Conservation (phyloP, 768 basidiomycete species). For the Rhizopogon salebrosus region DNA sequence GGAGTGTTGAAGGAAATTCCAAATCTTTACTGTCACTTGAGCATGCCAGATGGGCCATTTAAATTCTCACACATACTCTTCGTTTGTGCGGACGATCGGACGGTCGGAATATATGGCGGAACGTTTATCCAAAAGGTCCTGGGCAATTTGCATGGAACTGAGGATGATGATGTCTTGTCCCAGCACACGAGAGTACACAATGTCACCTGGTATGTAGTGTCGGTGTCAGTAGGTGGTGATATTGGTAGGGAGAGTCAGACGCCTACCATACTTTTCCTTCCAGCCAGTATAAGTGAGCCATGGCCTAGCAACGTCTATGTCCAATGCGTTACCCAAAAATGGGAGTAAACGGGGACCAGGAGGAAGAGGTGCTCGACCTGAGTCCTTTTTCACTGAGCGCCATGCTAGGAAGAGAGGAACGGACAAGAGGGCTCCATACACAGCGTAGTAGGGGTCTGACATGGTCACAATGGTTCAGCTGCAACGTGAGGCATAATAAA, state of each 20-base stretch:
- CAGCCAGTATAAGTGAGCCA: conserved; percentile 12
- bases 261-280: conserved; percentile 8
- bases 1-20: conserved; percentile 11
- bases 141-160: conserved; percentile 8
- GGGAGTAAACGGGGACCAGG: conserved; percentile 11
- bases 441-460: not conserved
- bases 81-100: conserved; percentile 4
- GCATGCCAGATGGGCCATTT: not conserved
- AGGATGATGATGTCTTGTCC: conserved; percentile 9
- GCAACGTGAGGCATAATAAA: no score
- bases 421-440: not conserved
- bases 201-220: conserved; percentile 3
- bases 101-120: conserved; percentile 14
- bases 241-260: not conserved
- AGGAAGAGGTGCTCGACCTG: not conserved
- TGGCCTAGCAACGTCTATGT: conserved; percentile 1
- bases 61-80: conserved; percentile 1
- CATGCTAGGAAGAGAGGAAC: not conserved
- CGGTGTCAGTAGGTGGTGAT: not conserved
- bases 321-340: conserved; percentile 9
- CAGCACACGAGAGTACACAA: conserved; percentile 9
- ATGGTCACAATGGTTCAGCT: not conserved
- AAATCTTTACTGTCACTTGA: conserved; percentile 7
- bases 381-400: not conserved
- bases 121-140: conserved; percentile 11